Conservation (phyloP, 768 basidiomycete genomes). For the Suillus weaverae region DNA sequence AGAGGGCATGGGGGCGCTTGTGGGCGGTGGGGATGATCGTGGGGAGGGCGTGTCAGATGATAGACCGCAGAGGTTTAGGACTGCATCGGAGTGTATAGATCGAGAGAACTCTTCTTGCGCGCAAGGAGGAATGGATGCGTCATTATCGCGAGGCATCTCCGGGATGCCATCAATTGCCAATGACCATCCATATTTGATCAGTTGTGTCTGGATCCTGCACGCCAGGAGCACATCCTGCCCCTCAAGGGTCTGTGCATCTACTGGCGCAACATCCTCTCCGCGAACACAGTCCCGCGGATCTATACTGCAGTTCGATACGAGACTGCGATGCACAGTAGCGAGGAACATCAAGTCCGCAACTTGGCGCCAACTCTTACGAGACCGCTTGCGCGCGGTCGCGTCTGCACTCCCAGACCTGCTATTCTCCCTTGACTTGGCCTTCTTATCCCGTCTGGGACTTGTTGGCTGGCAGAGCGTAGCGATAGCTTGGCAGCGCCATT, state of each 20-base stretch:
- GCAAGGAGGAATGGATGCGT: constrained; percentile 7
- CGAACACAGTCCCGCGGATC: constrained; percentile 18
- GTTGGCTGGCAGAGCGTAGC: constrained; percentile 25
- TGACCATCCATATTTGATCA: constrained; percentile 33
- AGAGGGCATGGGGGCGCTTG: constrained; percentile 10
- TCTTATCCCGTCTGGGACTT: constrained; percentile 4
- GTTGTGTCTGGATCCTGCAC: constrained; percentile 31
- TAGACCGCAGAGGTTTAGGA: constrained; percentile 15
- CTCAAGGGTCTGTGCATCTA: constrained; percentile 15
- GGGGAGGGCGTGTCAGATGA: constrained; percentile 5
- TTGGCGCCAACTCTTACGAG: constrained; percentile 32
- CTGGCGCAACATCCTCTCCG: constrained; percentile 3
- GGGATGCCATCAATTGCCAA: not conserved
- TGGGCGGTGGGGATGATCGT: constrained; percentile 11
- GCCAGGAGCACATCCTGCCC: constrained; percentile 35
- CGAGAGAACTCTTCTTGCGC: not conserved
- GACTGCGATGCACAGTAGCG: constrained; percentile 37
- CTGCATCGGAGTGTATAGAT: constrained; percentile 15
- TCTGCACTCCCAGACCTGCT: constrained; percentile 6
- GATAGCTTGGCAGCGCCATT: constrained; percentile 36
- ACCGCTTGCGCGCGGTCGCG: constrained; percentile 26
- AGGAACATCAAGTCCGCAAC: constrained; percentile 38
- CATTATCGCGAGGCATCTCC: not conserved
- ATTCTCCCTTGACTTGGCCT: constrained; percentile 6
- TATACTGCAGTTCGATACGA: constrained; percentile 13